Conservation (phyloP, 1,284 basidiomycete genomes). For the Microbotryum intermedium region DNA sequence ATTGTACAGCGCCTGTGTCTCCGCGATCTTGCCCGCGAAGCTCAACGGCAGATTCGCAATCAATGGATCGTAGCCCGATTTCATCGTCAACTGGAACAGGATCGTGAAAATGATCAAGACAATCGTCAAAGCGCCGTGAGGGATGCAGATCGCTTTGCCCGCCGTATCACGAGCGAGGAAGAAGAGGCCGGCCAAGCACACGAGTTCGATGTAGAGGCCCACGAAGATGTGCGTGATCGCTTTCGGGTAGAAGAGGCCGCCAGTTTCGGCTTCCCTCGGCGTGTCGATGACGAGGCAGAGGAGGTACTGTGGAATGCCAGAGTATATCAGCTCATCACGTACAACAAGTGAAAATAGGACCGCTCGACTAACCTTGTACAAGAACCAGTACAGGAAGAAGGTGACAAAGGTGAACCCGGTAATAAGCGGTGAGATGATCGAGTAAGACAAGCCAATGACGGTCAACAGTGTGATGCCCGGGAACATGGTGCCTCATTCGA, state of each 20-base stretch:
- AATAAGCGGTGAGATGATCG: constrained; percentile 86
- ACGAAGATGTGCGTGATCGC: constrained; percentile 88
- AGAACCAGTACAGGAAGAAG: constrained; percentile 73
- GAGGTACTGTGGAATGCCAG: constrained; percentile 35
- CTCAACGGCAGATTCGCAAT: constrained; percentile 46
- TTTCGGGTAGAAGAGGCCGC: constrained; percentile 90
- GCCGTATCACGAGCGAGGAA: constrained; percentile 62
- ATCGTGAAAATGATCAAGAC: constrained; percentile 66
- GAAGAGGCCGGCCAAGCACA: constrained; percentile 73
- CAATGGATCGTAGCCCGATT: constrained; percentile 48
- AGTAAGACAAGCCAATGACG: constrained; percentile 52
- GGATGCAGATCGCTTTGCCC: constrained; percentile 28
- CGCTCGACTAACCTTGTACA: constrained; percentile 59
- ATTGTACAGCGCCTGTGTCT: not conserved
- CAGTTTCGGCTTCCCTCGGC: constrained; percentile 67
- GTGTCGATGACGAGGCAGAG: constrained; percentile 55
- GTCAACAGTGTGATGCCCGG: constrained; percentile 43
- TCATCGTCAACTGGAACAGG: constrained; percentile 38
- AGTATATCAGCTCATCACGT: not conserved
- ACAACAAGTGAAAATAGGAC: not conserved
- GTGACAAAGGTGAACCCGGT: constrained; percentile 77
- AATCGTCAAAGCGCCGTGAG: constrained; percentile 62
- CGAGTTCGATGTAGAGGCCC: constrained; percentile 63
- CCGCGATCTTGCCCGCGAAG: constrained; percentile 21
- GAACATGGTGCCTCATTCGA: constrained; percentile 66